These are phyloP conservation scores for Monilinia aucupariae DNA, from an alignment of 2,329 filamentous ascomycete species.

Conservation along the genomic window DNA sequence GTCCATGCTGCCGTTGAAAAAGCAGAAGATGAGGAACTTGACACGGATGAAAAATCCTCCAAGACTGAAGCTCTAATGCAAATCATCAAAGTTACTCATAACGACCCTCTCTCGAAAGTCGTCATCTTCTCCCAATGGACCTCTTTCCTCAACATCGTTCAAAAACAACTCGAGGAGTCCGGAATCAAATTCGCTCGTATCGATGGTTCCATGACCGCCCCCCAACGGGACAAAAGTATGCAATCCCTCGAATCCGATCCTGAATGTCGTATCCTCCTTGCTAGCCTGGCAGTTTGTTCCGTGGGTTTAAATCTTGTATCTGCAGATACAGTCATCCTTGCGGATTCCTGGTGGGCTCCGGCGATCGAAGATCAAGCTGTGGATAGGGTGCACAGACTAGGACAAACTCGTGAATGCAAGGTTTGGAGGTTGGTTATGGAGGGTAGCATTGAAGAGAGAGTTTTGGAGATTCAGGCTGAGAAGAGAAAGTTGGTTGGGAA, in stretches of 20 bases:
- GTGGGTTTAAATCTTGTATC: constrained; percentile 83
- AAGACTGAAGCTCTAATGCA: constrained; percentile 77
- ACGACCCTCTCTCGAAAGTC: constrained; percentile 60
- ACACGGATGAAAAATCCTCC: constrained; percentile 64
- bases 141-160: constrained; percentile 65
- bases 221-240: constrained; percentile 67
- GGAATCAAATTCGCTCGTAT: constrained; percentile 64
- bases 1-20: constrained; percentile 61
- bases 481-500: constrained; percentile 74
- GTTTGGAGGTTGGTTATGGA: constrained; percentile 81
- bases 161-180: constrained; percentile 57
- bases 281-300: constrained; percentile 74
- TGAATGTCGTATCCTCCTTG: constrained; percentile 68
- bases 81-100: constrained; percentile 65
- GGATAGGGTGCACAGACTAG: constrained; percentile 79
- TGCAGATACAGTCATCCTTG: constrained; percentile 78
- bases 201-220: constrained; percentile 72
- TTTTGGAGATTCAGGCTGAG: constrained; percentile 69
- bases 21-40: constrained; percentile 45
- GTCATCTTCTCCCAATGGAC: constrained; percentile 77
- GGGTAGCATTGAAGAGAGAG: constrained; percentile 71
- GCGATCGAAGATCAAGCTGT: constrained; percentile 90
- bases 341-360: constrained; percentile 87
- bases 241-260: constrained; percentile 61
- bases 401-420: constrained; percentile 72